Base-by-base conservation (phyloP, 1,139 yeast species). In the Petasospora fabianii region DNA sequence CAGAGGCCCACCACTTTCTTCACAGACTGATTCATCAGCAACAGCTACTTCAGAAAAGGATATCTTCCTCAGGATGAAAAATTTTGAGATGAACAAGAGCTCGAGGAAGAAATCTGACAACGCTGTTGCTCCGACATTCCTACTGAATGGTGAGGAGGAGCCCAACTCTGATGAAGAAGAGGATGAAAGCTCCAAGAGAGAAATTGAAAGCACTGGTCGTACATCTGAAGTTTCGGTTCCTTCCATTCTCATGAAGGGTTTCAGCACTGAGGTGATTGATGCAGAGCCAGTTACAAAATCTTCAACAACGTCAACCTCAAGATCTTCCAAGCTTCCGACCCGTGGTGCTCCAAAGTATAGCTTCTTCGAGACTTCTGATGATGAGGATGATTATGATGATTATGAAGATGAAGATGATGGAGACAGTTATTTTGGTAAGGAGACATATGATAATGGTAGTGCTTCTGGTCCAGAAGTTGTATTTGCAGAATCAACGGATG, bases 191-290 rank as follows among this genome's bases (percentile, higher is more conserved):
- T 42, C 32, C 11, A 39, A 30, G 7, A 14, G 15, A 6, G 8
- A 38, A 15, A 60, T 57, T 16, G 46, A 41, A 24, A 44, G 38
- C 13, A 36, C 36, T 20, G 43, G 34, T 21, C 44, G 43, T 24
- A n/a, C n/a, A n/a, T 50, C 54, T 14, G 48, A 48, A 24, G 14
- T 49, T 2, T 50, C 54, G 2, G 44, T 51, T 15, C 55, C 55
- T 15, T 45, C 48, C 3, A 32, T 36, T 22, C 30, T 45, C 24
- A 27, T 42, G 12, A 36, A 34, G n/a, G 43, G 39, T 22, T 19
- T 42, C n/a, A 36, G 36, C 11, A 38, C 39, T 5, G 14, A 29
- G 17, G 26, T 24, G 2, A 31, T 37, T 2, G 26, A 19, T 7
- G 30, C 20, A 3, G 24, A 18, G 15, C 39, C n/a, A 7, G 20